Evolutionary conservation across 140 eudicot species (phyloP).

Genomic region (Ambrosia hybrid): DNA sequence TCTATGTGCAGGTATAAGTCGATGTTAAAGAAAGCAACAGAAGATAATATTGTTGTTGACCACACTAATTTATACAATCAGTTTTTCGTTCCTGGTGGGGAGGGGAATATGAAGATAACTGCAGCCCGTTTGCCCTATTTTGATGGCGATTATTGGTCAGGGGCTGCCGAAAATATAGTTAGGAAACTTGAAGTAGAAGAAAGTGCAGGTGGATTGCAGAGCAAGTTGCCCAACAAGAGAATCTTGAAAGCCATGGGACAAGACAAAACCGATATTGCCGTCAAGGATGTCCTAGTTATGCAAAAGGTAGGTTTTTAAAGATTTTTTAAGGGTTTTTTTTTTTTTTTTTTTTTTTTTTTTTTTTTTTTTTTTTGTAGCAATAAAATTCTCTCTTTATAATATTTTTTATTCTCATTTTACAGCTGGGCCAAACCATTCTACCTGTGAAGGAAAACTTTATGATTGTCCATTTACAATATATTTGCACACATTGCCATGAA

Average conservation of each 20-base stretch:
- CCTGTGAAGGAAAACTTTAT: constrained; percentile 68
- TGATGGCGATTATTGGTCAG: constrained; percentile 87
- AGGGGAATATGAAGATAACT: constrained; percentile 51
- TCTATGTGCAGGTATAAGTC: constrained; percentile 59
- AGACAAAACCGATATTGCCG: constrained; percentile 42
- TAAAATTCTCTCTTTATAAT: constrained; percentile 4
- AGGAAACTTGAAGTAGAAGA: constrained; percentile 56
- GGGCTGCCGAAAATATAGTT: constrained; percentile 56
- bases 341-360: too few species aligned
- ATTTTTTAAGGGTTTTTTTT: too few species aligned
- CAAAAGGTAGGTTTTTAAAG: constrained; percentile 48
- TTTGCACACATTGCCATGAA: constrained; percentile 69
- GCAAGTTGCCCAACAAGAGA: constrained; percentile 53
- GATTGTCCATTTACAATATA: constrained; percentile 57
- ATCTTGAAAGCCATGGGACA: constrained; percentile 85
- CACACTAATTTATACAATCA: constrained; percentile 58
- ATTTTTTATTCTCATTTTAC: constrained; percentile 16
- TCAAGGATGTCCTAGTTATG: constrained; percentile 78
- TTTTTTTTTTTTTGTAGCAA: constrained; percentile 3
- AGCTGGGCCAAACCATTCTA: constrained; percentile 69
- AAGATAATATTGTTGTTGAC: constrained; percentile 61
- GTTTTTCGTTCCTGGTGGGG: constrained; percentile 58
- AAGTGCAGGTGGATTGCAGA: constrained; percentile 43
- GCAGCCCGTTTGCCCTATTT: constrained; percentile 91
- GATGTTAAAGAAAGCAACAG: constrained; percentile 66